Conservation (phyloP, 148 eudicot genomes). For the Silene uniflora region DNA sequence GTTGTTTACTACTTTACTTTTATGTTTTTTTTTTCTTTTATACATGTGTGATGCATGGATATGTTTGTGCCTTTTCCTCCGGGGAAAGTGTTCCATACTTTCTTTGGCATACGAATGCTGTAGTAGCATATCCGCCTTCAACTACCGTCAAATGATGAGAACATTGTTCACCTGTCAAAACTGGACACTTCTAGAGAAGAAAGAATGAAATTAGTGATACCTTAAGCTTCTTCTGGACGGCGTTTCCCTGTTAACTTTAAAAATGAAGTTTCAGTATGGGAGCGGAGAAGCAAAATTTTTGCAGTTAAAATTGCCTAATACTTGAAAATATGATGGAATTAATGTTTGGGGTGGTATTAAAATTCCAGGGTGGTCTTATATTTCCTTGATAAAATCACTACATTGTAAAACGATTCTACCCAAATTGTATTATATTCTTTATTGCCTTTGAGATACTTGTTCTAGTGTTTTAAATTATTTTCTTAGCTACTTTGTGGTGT, state of each 20-base stretch:
- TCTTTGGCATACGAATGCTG: too few species aligned
- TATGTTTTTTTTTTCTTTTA: not conserved
- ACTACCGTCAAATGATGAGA: not conserved
- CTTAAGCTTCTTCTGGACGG: not conserved
- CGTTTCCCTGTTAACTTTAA: not conserved
- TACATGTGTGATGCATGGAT: not conserved
- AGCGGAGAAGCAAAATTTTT: not conserved
- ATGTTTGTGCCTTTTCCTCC: not conserved
- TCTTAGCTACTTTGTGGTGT: too few species aligned
- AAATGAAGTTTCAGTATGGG: not conserved
- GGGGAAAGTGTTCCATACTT: too few species aligned
- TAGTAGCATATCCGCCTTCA: too few species aligned
- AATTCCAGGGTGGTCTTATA: too few species aligned
- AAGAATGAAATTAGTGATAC: not conserved
- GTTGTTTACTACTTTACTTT: not conserved
- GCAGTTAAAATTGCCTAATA: not conserved
- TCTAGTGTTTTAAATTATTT: too few species aligned
- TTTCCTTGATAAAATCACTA: too few species aligned
- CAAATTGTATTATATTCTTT: too few species aligned
- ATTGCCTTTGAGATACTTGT: too few species aligned
- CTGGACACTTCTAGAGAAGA: not conserved
- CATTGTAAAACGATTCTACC: too few species aligned
- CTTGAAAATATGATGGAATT: not conserved
- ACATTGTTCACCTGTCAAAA: not conserved
- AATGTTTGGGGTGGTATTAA: not conserved